A percentile compares a stretch with the other conserved stretches of the same genome.
phyloP scores from a whole-genome alignment of 768 basidiomycete genomes.

The Hirschioporus abietinus region DNA sequence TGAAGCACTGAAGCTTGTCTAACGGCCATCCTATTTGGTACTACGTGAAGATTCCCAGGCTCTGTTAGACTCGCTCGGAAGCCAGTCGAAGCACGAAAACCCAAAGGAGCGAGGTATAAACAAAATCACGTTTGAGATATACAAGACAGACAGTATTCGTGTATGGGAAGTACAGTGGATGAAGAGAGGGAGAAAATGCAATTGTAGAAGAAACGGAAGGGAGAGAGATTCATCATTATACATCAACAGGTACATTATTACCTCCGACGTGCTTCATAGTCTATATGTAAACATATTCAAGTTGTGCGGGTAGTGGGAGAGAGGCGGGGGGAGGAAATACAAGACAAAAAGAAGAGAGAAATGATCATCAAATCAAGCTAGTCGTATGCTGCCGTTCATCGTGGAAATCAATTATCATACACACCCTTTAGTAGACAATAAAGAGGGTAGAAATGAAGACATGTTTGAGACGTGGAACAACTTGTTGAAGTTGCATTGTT shows the following conservation, averaged over 20 bases:
- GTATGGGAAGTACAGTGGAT: not conserved
- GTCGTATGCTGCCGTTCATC: not conserved
- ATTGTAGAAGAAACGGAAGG: not conserved
- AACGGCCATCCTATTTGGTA: no score
- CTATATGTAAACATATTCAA: not conserved
- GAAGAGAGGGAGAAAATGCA: not conserved
- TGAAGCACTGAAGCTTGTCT: no score
- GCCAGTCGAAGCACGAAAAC: no score
- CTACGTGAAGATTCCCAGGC: no score
- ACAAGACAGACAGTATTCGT: not conserved
- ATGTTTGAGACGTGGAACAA: no score
- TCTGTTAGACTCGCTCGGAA: no score
- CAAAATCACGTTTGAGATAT: not conserved
- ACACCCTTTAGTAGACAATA: not conserved
- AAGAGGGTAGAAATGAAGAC: not conserved
- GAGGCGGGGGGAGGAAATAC: not conserved
- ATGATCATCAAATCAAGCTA: not conserved
- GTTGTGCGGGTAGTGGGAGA: no score
- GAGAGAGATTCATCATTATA: not conserved
- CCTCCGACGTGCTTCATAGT: not conserved
- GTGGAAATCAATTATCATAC: not conserved
- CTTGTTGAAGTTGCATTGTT: no score
- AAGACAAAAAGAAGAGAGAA: not conserved
- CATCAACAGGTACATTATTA: not conserved
- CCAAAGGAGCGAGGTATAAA: not conserved